These are phyloP conservation scores for Populus trichocarpa DNA, from an alignment of 441 rosid species.

Conservation along the genomic window DNA sequence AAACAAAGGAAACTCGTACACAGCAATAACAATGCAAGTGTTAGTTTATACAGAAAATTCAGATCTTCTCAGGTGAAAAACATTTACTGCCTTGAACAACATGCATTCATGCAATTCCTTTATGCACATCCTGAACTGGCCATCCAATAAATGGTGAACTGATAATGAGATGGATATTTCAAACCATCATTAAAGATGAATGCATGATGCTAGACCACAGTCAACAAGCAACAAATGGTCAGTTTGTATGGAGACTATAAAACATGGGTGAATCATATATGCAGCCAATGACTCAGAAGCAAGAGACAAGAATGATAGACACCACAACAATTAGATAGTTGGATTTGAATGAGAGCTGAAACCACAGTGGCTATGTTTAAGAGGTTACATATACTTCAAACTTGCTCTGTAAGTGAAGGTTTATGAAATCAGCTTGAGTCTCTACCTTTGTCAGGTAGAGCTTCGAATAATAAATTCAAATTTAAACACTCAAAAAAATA, in stretches of 20 bases:
- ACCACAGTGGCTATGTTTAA: neutral
- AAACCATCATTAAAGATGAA: neutral
- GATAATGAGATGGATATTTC: neutral
- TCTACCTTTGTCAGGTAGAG: neutral
- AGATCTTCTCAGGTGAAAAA: neutral
- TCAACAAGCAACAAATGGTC: neutral
- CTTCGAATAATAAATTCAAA: neutral
- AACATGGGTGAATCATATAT: neutral
- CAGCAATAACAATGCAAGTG: neutral
- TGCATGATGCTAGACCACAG: neutral
- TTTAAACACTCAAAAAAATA: neutral
- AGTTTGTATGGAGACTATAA: neutral
- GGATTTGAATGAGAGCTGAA: neutral
- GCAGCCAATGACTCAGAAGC: neutral
- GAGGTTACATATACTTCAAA: neutral
- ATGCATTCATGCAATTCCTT: neutral
- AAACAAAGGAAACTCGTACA: neutral
- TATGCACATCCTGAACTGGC: neutral
- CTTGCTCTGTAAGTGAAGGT: neutral
- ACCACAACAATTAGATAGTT: neutral
- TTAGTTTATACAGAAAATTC: neutral
- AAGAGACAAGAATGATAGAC: neutral
- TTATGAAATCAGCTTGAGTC: neutral
- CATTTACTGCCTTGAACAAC: neutral
- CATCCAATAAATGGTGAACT: neutral